These are phyloP conservation scores for Aphanomyces invadans DNA, from an alignment of 352 stramenopile species.

Conservation along the genomic window DNA sequence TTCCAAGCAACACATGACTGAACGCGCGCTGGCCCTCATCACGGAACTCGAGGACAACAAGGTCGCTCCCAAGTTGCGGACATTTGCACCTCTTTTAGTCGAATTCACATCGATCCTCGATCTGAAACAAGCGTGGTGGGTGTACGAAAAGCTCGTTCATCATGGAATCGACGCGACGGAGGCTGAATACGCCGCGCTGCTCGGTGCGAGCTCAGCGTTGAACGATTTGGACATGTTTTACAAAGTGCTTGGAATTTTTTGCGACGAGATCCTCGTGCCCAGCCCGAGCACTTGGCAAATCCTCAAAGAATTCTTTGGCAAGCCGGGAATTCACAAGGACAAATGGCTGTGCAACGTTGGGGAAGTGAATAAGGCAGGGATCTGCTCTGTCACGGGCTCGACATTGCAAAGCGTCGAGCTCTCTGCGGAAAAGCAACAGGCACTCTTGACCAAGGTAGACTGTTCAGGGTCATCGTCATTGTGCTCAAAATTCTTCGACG, in stretches of 20 bases:
- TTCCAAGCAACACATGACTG: conserved; percentile 50
- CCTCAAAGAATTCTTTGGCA: conserved; percentile 64
- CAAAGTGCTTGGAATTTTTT: conserved; percentile 45
- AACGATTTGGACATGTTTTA: conserved; percentile 45
- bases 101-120: conserved; percentile 46
- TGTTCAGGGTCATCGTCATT: not conserved
- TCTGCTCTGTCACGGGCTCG: conserved; percentile 53
- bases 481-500: not conserved
- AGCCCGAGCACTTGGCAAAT: conserved; percentile 43
- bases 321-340: conserved; percentile 28
- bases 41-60: conserved; percentile 40
- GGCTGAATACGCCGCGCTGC: conserved; percentile 50
- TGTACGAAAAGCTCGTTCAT: conserved; percentile 39
- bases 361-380: conserved; percentile 24
- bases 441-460: conserved; percentile 58
- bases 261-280: conserved; percentile 50
- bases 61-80: conserved; percentile 58
- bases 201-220: conserved; percentile 39
- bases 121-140: conserved; percentile 47
- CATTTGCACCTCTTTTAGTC: conserved; percentile 57
- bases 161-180: conserved; percentile 53
- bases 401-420: conserved; percentile 66
- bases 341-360: not conserved
- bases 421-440: conserved; percentile 31
- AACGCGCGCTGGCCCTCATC: conserved; percentile 41